Base-by-base conservation (phyloP, 1,284 basidiomycete genomes). In the Sphagnurus paluster region DNA sequence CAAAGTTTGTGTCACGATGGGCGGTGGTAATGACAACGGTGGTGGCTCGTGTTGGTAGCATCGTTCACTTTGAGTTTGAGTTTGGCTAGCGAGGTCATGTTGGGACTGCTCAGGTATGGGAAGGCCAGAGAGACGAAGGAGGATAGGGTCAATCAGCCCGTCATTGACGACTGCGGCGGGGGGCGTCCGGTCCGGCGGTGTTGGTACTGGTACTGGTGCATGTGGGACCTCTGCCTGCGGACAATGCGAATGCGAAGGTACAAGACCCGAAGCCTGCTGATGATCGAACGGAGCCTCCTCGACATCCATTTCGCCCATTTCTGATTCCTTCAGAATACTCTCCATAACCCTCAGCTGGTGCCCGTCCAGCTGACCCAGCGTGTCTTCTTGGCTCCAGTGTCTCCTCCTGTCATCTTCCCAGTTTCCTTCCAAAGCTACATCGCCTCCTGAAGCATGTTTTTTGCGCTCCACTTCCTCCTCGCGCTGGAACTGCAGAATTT, bases 321-420 rank as follows among this genome's bases (percentile, higher is more conserved):
- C 68, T 26, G 62, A 62, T 33, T 69, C 63, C 23, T 71, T 65
- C 40, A 80, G 54, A 17, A 82, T 67, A 20, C 57, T 55, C 43
- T 82, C 79, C 52, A 84, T 64, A 3, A 69, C 72, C 38, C 56
- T 60, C 8, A 83, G 60, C 50, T 71, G 64, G 2, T 59, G 49
- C 3, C 42, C 44, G 33, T 68, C 69, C 47, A 82, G 52, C 20
- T 52, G 54, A 10, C 49, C 52, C 47, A 81, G 59, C 24, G 63
- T 29, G 36, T 74, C 69, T 44, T 69, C 69, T 35, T 62, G 61
- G 3, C 55, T 54, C 71, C 70, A 72, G 17, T 56, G 54, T 30
- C 13, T 41, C 47, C 47, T 59, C 48, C 24, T 49, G 48, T 39
- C 61, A 53, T 44, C 38, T 50, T 34, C 53, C 46, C 65, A 44